Evolutionary conservation across 495 filamentous ascomycete genomes (phyloP).

Genomic region (Bryoglossum gracile): DNA sequence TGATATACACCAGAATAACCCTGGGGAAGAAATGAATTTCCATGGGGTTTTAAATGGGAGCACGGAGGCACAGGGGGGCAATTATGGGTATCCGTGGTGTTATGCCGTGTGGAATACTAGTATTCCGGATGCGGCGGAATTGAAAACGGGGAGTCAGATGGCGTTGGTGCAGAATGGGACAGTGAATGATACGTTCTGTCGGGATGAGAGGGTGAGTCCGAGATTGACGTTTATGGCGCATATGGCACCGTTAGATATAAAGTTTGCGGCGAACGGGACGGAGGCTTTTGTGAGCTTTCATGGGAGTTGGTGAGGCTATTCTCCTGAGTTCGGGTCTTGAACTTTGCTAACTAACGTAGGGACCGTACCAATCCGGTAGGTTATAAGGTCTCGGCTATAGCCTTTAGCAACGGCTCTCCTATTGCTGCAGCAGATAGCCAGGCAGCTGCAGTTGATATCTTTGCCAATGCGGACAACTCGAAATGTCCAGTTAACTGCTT

Average conservation of each 20-base stretch:
- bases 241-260: constrained; percentile 54
- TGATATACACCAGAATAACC: constrained; percentile 64
- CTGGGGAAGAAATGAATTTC: constrained; percentile 69
- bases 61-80: constrained; percentile 28
- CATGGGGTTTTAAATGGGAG: constrained; percentile 52
- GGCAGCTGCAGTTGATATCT: constrained; percentile 38
- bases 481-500: constrained; percentile 44
- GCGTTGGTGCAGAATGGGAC: constrained; percentile 34
- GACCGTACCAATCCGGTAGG: constrained; percentile 46
- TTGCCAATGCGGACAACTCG: constrained; percentile 39
- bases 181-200: constrained; percentile 42
- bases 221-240: constrained; percentile 52
- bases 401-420: constrained; percentile 33
- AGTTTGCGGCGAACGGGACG: constrained; percentile 35
- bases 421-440: constrained; percentile 32
- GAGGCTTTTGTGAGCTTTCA: constrained; percentile 46
- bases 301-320: constrained; percentile 41
- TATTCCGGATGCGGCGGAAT: constrained; percentile 38
- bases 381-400: constrained; percentile 44
- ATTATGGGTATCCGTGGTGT: constrained; percentile 67
- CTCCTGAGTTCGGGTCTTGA: constrained; percentile 12
- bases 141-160: constrained; percentile 47
- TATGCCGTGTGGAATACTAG: constrained; percentile 53
- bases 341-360: constrained; percentile 25
- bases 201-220: constrained; percentile 34